Conservation (phyloP, 2,329 filamentous ascomycete species). For the Epichloe uncinata region DNA sequence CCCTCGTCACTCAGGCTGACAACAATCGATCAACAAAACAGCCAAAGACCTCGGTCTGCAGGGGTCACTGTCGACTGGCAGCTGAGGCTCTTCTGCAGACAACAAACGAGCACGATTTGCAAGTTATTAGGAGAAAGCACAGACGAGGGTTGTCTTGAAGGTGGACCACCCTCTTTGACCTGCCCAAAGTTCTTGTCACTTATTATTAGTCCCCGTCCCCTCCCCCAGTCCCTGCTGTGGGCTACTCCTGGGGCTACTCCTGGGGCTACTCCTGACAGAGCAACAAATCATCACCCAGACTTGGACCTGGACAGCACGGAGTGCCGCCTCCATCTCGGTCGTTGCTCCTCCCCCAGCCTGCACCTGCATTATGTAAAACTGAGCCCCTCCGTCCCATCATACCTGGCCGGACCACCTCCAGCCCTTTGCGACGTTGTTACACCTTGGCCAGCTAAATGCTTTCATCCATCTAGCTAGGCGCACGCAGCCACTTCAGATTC, state of each 20-base stretch:
- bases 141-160: conserved; percentile 2
- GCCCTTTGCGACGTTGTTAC: background rate
- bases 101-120: background rate
- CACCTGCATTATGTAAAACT: conserved; percentile 5
- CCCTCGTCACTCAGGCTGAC: too few relatives aligned
- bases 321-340: background rate
- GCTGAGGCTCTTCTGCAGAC: conserved; percentile 3
- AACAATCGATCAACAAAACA: background rate
- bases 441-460: background rate
- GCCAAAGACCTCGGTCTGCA: background rate
- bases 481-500: background rate
- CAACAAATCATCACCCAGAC: background rate
- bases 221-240: background rate
- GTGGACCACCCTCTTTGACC: background rate
- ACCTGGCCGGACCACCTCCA: conserved; percentile 3
- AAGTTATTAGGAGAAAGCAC: background rate
- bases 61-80: background rate
- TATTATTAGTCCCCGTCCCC: background rate
- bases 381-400: conserved; percentile 8
- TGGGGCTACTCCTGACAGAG: background rate
- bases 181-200: background rate
- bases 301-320: background rate
- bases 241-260: background rate
- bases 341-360: background rate
- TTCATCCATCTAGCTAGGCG: background rate